Evolutionary conservation across 2,329 filamentous ascomycete species (phyloP).

Genomic region (Aspergillus sp.): DNA sequence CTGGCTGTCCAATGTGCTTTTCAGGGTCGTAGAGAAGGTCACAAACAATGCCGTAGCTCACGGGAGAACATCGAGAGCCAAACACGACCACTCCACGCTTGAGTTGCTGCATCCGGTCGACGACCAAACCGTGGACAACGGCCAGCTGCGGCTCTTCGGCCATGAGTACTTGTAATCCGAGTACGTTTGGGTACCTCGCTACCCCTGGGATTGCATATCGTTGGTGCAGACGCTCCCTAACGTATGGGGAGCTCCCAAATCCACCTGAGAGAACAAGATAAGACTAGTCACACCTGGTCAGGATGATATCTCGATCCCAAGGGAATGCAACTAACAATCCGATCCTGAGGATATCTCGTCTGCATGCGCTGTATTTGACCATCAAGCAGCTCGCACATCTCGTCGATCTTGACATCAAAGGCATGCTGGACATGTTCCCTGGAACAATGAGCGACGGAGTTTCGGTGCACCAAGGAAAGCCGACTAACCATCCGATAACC

Average conservation of each 20-base stretch:
- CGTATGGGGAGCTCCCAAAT: conserved; percentile 33
- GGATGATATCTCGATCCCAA: background rate
- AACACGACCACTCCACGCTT: conserved; percentile 26
- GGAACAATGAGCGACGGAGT: background rate
- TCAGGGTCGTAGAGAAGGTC: conserved; percentile 29
- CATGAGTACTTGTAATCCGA: conserved; percentile 26
- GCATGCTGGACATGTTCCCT: conserved; percentile 19
- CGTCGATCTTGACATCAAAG: conserved; percentile 25
- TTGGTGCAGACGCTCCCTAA: conserved; percentile 23
- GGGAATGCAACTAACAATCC: conserved; percentile 24
- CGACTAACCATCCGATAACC: conserved; percentile 26
- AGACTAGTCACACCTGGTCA: conserved; percentile 10
- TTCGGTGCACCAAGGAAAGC: background rate
- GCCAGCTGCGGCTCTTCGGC: conserved; percentile 35
- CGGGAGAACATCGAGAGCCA: conserved; percentile 30
- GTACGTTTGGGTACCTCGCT: conserved; percentile 15
- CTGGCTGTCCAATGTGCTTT: conserved; percentile 26
- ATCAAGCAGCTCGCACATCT: conserved; percentile 30
- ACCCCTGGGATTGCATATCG: conserved; percentile 19
- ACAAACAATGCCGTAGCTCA: conserved; percentile 38
- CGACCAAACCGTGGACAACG: conserved; percentile 34
- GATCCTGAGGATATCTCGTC: conserved; percentile 20
- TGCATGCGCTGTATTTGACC: conserved; percentile 25
- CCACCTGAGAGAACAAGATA: conserved; percentile 35
- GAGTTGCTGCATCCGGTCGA: conserved; percentile 33